A percentile compares a stretch with the other conserved stretches of the same genome.
Evolutionary conservation across 176 grass and related monocot species (phyloP).

Genomic region (Raddia guianensis): DNA sequence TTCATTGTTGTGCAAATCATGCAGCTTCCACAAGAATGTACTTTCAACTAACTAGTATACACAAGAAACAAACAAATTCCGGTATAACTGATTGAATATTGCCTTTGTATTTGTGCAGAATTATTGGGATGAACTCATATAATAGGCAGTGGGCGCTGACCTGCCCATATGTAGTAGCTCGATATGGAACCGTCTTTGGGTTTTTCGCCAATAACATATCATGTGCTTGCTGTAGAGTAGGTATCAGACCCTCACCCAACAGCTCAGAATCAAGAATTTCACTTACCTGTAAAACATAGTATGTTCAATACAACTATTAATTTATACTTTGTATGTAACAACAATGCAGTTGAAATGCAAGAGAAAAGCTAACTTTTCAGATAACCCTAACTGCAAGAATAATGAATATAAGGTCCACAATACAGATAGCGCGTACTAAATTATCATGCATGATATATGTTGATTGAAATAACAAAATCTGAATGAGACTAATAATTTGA

Average conservation of each 20-base stretch:
- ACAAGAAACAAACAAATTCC: constrained; percentile 38
- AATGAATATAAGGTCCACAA: not conserved
- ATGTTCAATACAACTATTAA: not conserved
- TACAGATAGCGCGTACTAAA: not conserved
- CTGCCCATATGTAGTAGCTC: constrained; percentile 80
- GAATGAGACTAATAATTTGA: not conserved
- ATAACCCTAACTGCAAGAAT: not conserved
- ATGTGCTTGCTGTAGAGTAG: constrained; percentile 90
- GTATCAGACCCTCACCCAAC: constrained; percentile 95
- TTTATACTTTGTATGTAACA: constrained; percentile 8
- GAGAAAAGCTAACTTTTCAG: not conserved
- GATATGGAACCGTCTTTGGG: constrained; percentile 73
- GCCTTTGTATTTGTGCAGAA: not conserved
- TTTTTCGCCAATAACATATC: constrained; percentile 72
- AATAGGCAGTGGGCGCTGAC: constrained; percentile 29
- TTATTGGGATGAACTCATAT: constrained; percentile 4
- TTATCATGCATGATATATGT: not conserved
- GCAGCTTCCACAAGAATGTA: constrained; percentile 75
- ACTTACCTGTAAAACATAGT: constrained; percentile 65
- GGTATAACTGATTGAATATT: constrained; percentile 31
- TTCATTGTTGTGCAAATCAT: constrained; percentile 85
- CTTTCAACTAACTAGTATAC: constrained; percentile 79
- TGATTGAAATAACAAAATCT: not conserved
- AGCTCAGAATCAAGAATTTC: constrained; percentile 97
- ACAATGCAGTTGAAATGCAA: not conserved